These are phyloP conservation scores for Diaporthe ilicicola DNA, from an alignment of 2,329 filamentous ascomycete species.

Conservation along the genomic window DNA sequence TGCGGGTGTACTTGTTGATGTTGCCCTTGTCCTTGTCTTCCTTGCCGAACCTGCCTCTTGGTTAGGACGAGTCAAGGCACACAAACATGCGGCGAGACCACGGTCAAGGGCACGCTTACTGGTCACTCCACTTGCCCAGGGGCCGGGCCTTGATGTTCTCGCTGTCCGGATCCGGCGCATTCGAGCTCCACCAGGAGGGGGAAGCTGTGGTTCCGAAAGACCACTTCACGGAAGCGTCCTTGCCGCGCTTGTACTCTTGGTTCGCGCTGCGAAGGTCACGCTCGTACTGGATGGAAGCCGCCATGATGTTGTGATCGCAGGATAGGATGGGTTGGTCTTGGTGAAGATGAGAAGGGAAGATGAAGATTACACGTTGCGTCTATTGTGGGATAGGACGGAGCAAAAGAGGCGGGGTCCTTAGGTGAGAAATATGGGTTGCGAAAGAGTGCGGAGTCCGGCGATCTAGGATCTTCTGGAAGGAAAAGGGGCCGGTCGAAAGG, in stretches of 20 bases:
- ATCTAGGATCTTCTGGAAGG: constrained; percentile 18
- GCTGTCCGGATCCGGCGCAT: constrained; percentile 33
- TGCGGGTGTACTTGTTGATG: constrained; percentile 47
- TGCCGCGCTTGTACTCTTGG: constrained; percentile 53
- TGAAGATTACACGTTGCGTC: constrained; percentile 10
- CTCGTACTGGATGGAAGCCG: constrained; percentile 41
- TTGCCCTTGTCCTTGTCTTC: constrained; percentile 43
- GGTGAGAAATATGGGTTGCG: constrained; percentile 21
- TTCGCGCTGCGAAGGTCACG: constrained; percentile 55
- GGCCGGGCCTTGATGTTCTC: constrained; percentile 48
- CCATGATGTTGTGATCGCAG: constrained; percentile 35
- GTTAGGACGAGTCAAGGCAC: constrained; percentile 14
- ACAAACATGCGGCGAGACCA: neutral
- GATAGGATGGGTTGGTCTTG: neutral
- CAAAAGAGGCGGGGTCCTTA: constrained; percentile 17
- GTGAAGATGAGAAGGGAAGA: neutral
- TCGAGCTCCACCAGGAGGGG: neutral
- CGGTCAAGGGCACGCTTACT: constrained; percentile 41
- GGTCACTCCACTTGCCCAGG: constrained; percentile 40
- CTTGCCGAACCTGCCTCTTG: constrained; percentile 28
- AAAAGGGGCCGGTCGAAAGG: constrained; percentile 31
- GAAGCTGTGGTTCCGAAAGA: constrained; percentile 42
- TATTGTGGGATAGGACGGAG: neutral
- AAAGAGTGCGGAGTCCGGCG: constrained; percentile 14
- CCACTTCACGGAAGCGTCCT: constrained; percentile 54